Percentiles rank a stretch among this genome's conserved stretches.
These are phyloP conservation scores for Diaporthe vaccinii DNA, from an alignment of 2,329 filamentous ascomycete genomes.

Conservation along the genomic window DNA sequence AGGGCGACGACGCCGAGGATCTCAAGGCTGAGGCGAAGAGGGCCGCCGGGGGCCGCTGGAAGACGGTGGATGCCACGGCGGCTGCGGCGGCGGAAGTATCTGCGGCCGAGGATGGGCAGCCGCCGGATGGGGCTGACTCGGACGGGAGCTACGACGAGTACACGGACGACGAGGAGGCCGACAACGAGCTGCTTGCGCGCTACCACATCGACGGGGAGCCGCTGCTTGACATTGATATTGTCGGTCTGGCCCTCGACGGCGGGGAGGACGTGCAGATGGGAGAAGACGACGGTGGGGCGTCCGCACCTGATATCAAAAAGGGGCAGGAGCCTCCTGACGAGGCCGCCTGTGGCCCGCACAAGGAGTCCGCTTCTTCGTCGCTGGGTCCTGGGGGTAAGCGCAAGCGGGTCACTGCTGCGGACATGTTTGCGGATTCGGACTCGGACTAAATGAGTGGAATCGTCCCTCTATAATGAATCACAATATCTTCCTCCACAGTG, in stretches of 20 bases:
- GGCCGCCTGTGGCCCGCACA: slow-evolving; percentile 44
- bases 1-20: slow-evolving; percentile 50
- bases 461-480: neutral
- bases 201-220: slow-evolving; percentile 59
- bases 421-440: slow-evolving; percentile 88
- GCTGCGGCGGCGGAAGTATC: slow-evolving; percentile 43
- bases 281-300: neutral
- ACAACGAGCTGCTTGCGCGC: slow-evolving; percentile 62
- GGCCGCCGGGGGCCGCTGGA: slow-evolving; percentile 60
- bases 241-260: slow-evolving; percentile 57
- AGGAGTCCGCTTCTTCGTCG: slow-evolving; percentile 46
- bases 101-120: slow-evolving; percentile 30
- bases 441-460: slow-evolving; percentile 42
- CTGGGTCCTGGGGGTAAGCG: slow-evolving; percentile 52
- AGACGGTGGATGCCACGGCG: slow-evolving; percentile 59
- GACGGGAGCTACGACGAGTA: slow-evolving; percentile 50
- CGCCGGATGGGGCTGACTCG: slow-evolving; percentile 42
- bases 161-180: slow-evolving; percentile 62
- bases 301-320: slow-evolving; percentile 40
- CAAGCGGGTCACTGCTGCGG: slow-evolving; percentile 80
- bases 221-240: slow-evolving; percentile 63
- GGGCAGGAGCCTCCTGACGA: slow-evolving; percentile 43
- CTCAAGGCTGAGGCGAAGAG: slow-evolving; percentile 53
- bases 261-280: slow-evolving; percentile 41
- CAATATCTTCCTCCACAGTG: neutral